Conservation (phyloP, 2,329 filamentous ascomycete species). For the Nemania bipapillata region DNA sequence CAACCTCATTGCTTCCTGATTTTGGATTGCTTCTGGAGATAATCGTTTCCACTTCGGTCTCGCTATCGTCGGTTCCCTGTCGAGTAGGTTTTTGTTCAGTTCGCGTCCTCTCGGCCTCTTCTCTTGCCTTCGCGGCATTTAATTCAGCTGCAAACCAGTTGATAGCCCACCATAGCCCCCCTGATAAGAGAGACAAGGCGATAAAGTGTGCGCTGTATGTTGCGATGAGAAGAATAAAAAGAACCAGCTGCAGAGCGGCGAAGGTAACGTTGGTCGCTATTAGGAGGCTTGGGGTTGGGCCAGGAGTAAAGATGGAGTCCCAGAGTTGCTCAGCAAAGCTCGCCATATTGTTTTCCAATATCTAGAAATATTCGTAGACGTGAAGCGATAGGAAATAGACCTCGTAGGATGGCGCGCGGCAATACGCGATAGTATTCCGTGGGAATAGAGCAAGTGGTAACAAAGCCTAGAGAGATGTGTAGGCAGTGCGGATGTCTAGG, state of each 20-base stretch:
- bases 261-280: conserved; percentile 92
- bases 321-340: conserved; percentile 79
- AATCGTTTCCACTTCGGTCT: conserved; percentile 63
- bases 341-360: conserved; percentile 60
- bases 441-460: conserved; percentile 19
- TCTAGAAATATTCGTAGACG: conserved; percentile 11
- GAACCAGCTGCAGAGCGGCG: conserved; percentile 81
- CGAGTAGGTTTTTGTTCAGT: conserved; percentile 51
- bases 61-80: conserved; percentile 58
- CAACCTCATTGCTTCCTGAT: conserved; percentile 57
- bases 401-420: conserved; percentile 40
- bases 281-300: conserved; percentile 86
- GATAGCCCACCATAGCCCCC: conserved; percentile 88
- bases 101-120: conserved; percentile 57
- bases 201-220: conserved; percentile 92
- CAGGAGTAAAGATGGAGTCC: conserved; percentile 92
- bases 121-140: conserved; percentile 58
- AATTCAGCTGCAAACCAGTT: conserved; percentile 92
- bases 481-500: conserved; percentile 3
- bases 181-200: conserved; percentile 81
- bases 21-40: conserved; percentile 42
- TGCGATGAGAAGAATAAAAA: conserved; percentile 77
- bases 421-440: conserved; percentile 21
- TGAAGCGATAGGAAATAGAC: conserved; percentile 16
- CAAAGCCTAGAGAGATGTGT: conserved; percentile 10